Evolutionary conservation across 1,139 yeast genomes (phyloP).

Genomic region (Yamadazyma blattariae): DNA sequence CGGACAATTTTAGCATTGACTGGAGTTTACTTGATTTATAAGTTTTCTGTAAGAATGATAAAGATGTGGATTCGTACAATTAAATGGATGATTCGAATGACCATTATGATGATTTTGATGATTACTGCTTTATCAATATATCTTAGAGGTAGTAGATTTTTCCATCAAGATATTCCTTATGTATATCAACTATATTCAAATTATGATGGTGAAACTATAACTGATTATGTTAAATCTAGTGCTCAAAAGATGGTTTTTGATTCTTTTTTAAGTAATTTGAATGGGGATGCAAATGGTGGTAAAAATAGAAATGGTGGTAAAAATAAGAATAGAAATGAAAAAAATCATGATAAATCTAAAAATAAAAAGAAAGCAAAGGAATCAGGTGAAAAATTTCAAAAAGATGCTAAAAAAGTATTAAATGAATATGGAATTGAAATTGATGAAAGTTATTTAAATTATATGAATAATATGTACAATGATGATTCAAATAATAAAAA

Average conservation of each 20-base stretch:
- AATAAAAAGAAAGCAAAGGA: constrained; percentile 2
- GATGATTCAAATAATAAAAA: not conserved
- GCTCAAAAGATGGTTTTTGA: constrained; percentile 4
- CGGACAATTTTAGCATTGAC: constrained; percentile 3
- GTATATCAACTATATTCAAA: not conserved
- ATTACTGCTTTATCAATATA: constrained; percentile 15
- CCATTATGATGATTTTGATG: constrained; percentile 11
- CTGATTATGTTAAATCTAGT: constrained; percentile 2
- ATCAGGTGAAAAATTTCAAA: constrained; percentile 10
- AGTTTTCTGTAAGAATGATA: constrained; percentile 7
- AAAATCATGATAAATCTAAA: constrained; percentile 1
- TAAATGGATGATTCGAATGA: constrained; percentile 19
- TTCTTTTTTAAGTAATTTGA: not conserved
- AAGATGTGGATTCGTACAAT: constrained; percentile 25
- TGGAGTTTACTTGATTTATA: constrained; percentile 11
- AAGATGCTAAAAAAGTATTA: constrained; percentile 11
- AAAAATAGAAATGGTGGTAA: constrained; percentile 1
- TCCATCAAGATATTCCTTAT: constrained; percentile 18
- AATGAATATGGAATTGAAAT: constrained; percentile 16
- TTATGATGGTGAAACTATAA: constrained; percentile 4
- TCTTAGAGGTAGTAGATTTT: constrained; percentile 19
- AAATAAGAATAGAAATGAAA: constrained; percentile 2
- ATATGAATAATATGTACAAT: constrained; percentile 12
- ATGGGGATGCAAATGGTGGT: not conserved
- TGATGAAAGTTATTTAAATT: constrained; percentile 15